Base-by-base conservation (phyloP, 495 filamentous ascomycete genomes). In the Halenospora varia region DNA sequence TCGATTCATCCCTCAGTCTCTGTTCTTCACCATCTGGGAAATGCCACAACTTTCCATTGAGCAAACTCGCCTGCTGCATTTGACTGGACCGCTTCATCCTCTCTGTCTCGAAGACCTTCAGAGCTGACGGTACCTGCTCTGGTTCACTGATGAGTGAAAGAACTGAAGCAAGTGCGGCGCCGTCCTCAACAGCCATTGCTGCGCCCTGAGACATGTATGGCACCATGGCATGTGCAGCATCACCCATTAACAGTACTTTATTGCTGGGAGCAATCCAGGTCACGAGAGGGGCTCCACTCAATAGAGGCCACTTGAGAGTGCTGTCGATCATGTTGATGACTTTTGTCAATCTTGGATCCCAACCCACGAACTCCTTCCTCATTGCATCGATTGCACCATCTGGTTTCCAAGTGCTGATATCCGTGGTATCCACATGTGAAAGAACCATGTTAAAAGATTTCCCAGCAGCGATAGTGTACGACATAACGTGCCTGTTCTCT, bases 221-320 rank as follows among this genome's bases (percentile, higher is more conserved):
- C 2, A 79, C 64, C 75, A 81, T 79, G 1, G 77, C 69, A 62
- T 80, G 78, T 15, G 77, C 77, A 6, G 76, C 77, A 54, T 82
- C 78, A 15, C 77, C 67, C 0, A 79, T 45, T 3, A 81, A 68
- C 0, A 78, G 40, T 1, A 75, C 24, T 42, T 69, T 71, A 2
- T 62, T 65, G 9, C 52, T 57, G 18, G 60, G 52, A 2, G 59
- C 51, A 10, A 65, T 52, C 75, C 77, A 78, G 3, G 53, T 69
- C 2, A 29, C 0, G 3, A 80, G 57, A 0, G 64, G 51, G 0
- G 52, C 50, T 0, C 68, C 67, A 45, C 63, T 73, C 8, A 77
- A 41, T 1, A 77, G 61, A 1, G 68, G 75, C 75, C 70, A 78
- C 66, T 75, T 74, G 22, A 71, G 52, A 6, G 68, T 70, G 3